phyloP scores from a whole-genome alignment of 345 rosid genomes.

The Eucalyptus urophylla region DNA sequence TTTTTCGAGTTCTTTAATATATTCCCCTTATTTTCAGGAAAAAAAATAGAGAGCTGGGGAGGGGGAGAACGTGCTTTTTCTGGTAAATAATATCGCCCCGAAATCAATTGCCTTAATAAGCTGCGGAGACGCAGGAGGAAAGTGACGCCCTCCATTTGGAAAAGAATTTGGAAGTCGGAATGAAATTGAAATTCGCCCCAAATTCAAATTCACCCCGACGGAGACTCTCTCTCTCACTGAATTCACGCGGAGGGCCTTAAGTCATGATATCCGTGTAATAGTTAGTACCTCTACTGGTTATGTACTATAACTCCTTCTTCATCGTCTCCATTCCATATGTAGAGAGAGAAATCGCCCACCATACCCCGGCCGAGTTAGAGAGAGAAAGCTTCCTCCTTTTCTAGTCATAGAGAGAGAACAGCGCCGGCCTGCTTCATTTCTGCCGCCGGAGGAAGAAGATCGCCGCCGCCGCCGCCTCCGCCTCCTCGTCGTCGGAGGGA shows the following conservation, averaged over 20 bases:
- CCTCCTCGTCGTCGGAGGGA: background rate
- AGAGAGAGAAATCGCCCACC: conserved; percentile 7
- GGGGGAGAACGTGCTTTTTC: background rate
- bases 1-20: background rate
- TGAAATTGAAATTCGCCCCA: conserved; percentile 41
- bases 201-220: conserved; percentile 15
- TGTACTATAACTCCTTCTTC: background rate
- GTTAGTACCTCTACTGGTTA: background rate
- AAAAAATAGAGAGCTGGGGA: background rate
- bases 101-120: conserved; percentile 11
- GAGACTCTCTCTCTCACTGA: background rate
- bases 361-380: background rate
- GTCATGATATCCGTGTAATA: conserved; percentile 42
- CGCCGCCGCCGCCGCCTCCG: background rate
- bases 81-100: background rate
- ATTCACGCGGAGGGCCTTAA: conserved; percentile 27
- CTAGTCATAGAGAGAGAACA: background rate
- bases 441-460: background rate
- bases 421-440: conserved; percentile 13
- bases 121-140: conserved; percentile 19
- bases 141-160: background rate
- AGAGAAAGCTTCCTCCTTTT: background rate
- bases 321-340: background rate
- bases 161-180: conserved; percentile 65
- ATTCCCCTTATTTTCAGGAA: background rate